Base-by-base conservation (phyloP, 257 asterid species). In the Knoxia roxburghii region DNA sequence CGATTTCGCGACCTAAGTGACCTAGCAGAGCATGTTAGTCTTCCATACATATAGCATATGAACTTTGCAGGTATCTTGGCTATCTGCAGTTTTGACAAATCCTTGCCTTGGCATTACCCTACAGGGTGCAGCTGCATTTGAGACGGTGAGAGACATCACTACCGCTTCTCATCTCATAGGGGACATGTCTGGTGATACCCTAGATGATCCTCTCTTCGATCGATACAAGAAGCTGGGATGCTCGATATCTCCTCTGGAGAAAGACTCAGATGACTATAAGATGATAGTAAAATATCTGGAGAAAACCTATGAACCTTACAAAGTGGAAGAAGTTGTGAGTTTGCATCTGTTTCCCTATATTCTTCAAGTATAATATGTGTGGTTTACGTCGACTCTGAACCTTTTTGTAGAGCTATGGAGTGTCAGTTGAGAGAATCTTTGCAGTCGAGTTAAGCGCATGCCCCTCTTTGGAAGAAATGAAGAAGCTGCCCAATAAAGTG, bases 121-220 rank as follows among this genome's bases (percentile, higher is more conserved):
- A 84, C 81, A 90, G 99, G 95, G 71, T 54, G 99, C 84, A 54
- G 69, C 97, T 58, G 84, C 79, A 29, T 75, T 84, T 37, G 99
- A 94, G 73, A 84, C 87, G 0, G 39, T 88, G 27, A 82, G 96
- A 54, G 99, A 94, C 61, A 87, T 90, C 68, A 90, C 79, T 0
- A 79, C 63, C 18, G 99, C 99, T 18, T 90, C 99, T 3, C 93
- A 84, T 65, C 81, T 90, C 20, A 82, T 88, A 50, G 97, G 95
- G 7, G 93, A 90, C 51, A 75, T 94, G 95, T 64, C 95, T 0
- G 96, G 87, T 52, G 57, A 83, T 0, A 85, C 93, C 0, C 60
- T 88, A 3, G 95, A 87, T 9, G 97, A 94, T 67, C 97, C 99
- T 45, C 83, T 93, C 0, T 80, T 77, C 27, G 96, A 93, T 2